Base-by-base conservation (phyloP, 208 protist species). In the Leishmania mexicana region DNA sequence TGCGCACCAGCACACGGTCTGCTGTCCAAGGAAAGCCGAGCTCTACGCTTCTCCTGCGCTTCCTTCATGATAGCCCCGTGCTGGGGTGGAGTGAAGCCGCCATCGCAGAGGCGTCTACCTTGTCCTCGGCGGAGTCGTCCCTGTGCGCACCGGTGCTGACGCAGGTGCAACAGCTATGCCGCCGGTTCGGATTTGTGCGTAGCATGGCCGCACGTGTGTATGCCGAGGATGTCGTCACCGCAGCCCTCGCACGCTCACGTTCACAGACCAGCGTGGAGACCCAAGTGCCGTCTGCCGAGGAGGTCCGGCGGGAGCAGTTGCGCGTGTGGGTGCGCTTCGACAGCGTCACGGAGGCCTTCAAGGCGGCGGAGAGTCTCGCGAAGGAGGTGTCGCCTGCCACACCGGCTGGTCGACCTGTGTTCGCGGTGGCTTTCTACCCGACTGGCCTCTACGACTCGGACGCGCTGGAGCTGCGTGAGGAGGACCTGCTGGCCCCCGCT, bases 321-420 rank as follows among this genome's bases (percentile, higher is more conserved):
- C 93, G 95, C 19, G 75, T 97, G 42, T 90, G 95, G 64, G 88
- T 96, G 51, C 93, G 95, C n/a, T 94, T 96, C 64, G 93, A 97
- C 79, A 93, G 90, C 54, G 91, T 96, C 19, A 90, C 95, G 19
- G 90, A 89, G 76, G 93, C 92, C 11, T 96, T 97, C 79, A 96
- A 94, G 79, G 92, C 92, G 40, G 83, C 90, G 21, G 93, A 96
- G 83, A 81, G 53, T 2, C 81, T 96, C n/a, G 42, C 80, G 19
- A 83, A 79, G 42, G 82, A 74, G 58, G 19, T 28, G 72, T 47
- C 51, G 7, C 72, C 53, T 45, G 51, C 35, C 54, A 7, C 35
- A 57, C 53, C 38, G 3, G 54, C 65, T 10, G 76, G 24, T 0
- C 91, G 86, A 88, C 81, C 81, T 31, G 24, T 70, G 35, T 82